Base-by-base conservation (phyloP, 257 asterid species). In the Solanum ahanhuiri region DNA sequence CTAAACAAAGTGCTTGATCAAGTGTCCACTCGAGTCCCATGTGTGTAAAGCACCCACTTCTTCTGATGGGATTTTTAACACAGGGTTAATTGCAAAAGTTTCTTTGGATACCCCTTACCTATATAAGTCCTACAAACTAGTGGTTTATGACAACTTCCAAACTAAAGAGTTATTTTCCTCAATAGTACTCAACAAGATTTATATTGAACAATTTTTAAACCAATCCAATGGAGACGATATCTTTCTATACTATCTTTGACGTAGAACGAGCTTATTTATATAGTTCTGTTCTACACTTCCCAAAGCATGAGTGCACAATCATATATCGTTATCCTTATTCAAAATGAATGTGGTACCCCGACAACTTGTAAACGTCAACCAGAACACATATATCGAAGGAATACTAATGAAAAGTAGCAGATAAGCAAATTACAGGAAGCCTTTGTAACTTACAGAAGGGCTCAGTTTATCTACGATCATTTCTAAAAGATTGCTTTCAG, bases 391-490 rank as follows among this genome's bases (percentile, higher is more conserved):
- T 77, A 77, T 77, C 23, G 7, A 79, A 45, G 64, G 39, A 7
- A 43, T 79, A 45, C 83, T 43, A 79, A 45, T 14, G 39, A 79
- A 23, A 45, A 45, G 83, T 79, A 79, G 66, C 39, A 77, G 83
- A 43, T 77, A 79, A 45, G 35, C 66, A 45, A 22, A 60, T 45
- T 25, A 45, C 9, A 17, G 14, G 39, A 79, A 25, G 37, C 31
- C 64, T 79, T 48, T 25, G 17, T 45, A 79, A 87, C 98, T 91
- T 92, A 97, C 99, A 43, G 91, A 88, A 79, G 93, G 86, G 89
- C 89, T 92, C 88, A 97, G 92, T 91, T 97, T 97, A 90, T 97
- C 98, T 64, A 94, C 98, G 73, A 95, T 95, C 99, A 97, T 95
- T 92, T 97, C 99, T 88, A 97, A 87, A 91, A 97, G 92, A 90